Evolutionary conservation across 306 rosid genomes (phyloP), one percentile per base, ranked within the genome.

Genomic region (Argentina anserina): DNA sequence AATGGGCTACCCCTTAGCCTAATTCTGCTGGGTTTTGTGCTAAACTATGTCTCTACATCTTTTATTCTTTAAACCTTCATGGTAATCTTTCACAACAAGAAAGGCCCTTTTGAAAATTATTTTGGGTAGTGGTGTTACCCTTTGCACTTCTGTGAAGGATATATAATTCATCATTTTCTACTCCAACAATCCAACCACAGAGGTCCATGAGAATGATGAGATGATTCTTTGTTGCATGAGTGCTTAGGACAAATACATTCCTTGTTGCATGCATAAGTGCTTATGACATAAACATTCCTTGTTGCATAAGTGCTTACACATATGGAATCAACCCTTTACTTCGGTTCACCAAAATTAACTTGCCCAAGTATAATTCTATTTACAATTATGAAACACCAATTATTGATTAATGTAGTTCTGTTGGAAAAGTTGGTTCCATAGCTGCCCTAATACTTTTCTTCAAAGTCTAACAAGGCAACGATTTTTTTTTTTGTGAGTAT

Each of bases 161-260:
- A n/a, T n/a, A n/a, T n/a, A n/a, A n/a, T n/a, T n/a, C n/a, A n/a
- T n/a, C n/a, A n/a, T 33, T 33, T 23, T 6, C 39, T 3, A 3
- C 23, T 9, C 55, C 29, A 46, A 33, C 26, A 8, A 17, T 45
- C 72, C 58, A 69, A 68, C 60, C 6, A 18, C 6, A 10, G 6
- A 0, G 29, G 60, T 21, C 17, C 53, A 20, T 47, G 45, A n/a
- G n/a, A n/a, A n/a, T n/a, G n/a, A n/a, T n/a, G n/a, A 69, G 73
- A 47, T 25, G 56, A 28, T 69, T 31, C 73, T 55, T 13, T 68
- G 72, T 68, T 68, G 72, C 58, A 0, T 4, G 29, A 45, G 72
- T 67, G 72, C 20, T 29, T 18, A 67, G 5, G 11, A 50, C 26
- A n/a, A 1, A 20, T 0, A 1, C 9, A 20, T 20, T 20, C 25